Conservation (phyloP, 2,329 filamentous ascomycete genomes). For the Apiospora arundinis region DNA sequence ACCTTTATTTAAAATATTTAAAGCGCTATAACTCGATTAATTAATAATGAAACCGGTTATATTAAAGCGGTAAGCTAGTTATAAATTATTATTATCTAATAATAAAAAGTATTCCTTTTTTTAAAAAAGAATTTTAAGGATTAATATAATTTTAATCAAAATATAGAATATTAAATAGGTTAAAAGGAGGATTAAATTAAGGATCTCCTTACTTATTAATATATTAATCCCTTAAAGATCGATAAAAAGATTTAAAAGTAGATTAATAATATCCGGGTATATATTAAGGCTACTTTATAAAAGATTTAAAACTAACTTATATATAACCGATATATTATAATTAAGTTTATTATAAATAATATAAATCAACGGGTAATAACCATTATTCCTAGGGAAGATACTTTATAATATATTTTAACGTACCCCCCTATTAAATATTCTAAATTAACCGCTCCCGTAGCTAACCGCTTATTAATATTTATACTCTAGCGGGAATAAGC, state of each 20-base stretch:
- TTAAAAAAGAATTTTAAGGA: background rate
- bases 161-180: background rate
- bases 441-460: background rate
- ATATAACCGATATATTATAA: slow-evolving; percentile 2
- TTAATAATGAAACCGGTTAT: background rate
- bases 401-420: background rate
- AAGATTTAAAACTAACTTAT: background rate
- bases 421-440: background rate
- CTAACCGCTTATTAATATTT: background rate
- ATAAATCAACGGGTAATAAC: background rate
- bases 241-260: background rate
- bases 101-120: background rate
- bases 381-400: too few species aligned
- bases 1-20: background rate
- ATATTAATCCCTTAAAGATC: background rate
- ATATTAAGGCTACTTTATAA: background rate
- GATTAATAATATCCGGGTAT: background rate
- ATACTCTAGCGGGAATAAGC: background rate
- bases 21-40: background rate
- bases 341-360: background rate
- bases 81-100: background rate
- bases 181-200: background rate
- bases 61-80: background rate
- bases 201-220: background rate
- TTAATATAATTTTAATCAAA: background rate